Conservation (phyloP, 441 rosid genomes). For the Corymbia calophylla region DNA sequence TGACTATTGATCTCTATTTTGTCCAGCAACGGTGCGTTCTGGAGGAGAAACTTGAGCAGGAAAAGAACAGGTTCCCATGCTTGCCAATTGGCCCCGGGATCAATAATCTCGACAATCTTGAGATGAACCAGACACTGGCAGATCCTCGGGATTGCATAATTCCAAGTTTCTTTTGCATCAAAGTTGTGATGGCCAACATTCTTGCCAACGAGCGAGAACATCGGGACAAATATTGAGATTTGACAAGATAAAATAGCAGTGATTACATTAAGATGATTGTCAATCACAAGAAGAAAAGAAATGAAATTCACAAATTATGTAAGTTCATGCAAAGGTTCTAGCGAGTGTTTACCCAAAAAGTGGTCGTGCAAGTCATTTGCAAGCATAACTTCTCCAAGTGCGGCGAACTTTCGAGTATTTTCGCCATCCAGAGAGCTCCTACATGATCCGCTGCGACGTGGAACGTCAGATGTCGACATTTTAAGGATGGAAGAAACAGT, state of each 20-base stretch:
- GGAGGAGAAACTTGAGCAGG: neutral
- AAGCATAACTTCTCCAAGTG: neutral
- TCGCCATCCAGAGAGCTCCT: neutral
- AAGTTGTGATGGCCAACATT: neutral
- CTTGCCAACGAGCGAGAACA: neutral
- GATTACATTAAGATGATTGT: neutral
- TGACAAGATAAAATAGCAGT: neutral
- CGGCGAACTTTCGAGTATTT: neutral
- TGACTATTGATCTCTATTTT: neutral
- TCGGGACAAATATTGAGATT: neutral
- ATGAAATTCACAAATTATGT: neutral
- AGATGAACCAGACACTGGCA: neutral
- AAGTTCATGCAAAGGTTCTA: neutral
- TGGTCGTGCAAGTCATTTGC: neutral
- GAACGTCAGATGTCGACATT: neutral
- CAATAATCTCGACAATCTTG: neutral
- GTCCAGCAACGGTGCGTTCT: neutral
- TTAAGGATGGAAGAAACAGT: neutral
- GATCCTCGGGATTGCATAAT: neutral
- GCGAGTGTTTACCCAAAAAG: neutral
- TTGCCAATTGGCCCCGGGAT: neutral
- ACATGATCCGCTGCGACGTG: neutral
- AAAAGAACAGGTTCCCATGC: neutral
- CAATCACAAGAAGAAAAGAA: no score
- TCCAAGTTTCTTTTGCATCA: neutral